A percentile compares a stretch with the other conserved stretches of the same genome.
These are phyloP conservation scores for Somion occarium DNA, from an alignment of 1,284 basidiomycete genomes.

Conservation along the genomic window DNA sequence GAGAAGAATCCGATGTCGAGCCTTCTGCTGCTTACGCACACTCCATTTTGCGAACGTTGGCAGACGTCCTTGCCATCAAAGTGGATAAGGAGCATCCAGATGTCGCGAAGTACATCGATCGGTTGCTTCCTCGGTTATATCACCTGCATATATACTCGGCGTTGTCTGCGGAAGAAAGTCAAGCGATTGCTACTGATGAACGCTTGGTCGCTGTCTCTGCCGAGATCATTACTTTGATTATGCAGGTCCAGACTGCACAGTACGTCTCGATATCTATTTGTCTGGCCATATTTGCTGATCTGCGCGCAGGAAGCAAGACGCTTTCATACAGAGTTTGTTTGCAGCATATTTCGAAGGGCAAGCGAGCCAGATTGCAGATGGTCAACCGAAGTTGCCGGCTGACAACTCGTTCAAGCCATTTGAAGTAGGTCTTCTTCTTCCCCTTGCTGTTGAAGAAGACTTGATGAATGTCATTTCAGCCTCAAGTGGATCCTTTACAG, in stretches of 20 bases:
- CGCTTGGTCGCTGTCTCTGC: conserved; percentile 64
- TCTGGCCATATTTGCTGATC: too few species aligned
- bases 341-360: conserved; percentile 60
- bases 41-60: conserved; percentile 71
- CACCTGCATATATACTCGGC: conserved; percentile 65
- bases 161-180: conserved; percentile 25
- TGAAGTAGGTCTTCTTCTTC: conserved; percentile 29
- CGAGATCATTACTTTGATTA: conserved; percentile 63
- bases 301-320: conserved; percentile 54
- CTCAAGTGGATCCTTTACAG: conserved; percentile 41
- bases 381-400: conserved; percentile 42
- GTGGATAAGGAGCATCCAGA: conserved; percentile 60
- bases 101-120: conserved; percentile 74
- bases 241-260: conserved; percentile 60
- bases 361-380: conserved; percentile 48
- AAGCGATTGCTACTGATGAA: conserved; percentile 50
- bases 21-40: conserved; percentile 75
- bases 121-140: conserved; percentile 67
- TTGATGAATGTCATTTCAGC: not conserved
- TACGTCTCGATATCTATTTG: conserved; percentile 34
- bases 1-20: conserved; percentile 37
- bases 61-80: conserved; percentile 64
- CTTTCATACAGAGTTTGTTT: conserved; percentile 48
- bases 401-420: conserved; percentile 41
- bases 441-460: too few species aligned